Base-by-base conservation (phyloP, 169 alveolate species). In the Eimeria acervulina region DNA sequence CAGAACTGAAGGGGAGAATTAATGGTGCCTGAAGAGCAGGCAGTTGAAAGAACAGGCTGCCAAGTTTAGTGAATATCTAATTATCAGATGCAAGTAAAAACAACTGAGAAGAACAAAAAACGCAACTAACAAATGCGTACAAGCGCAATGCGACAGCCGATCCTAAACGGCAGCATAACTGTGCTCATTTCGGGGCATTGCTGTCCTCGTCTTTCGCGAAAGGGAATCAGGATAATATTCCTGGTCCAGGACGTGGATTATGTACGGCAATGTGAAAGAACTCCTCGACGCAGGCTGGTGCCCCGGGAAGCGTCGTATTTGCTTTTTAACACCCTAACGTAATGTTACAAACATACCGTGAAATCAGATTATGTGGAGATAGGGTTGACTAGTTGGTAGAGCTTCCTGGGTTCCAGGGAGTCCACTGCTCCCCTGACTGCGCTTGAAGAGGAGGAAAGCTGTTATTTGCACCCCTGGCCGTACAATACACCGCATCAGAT, bases 401-500 rank as follows among this genome's bases (percentile, higher is more conserved):
- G 99, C 98, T 95, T 97, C 97, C 96, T 94, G 97, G 97, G 90
- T 96, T 97, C 95, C 97, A 97, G 91, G 97, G 95, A 96, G 98
- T 97, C 97, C 94, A 98, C 97, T 95, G 84, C 68, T 84, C 94
- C 44, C 94, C 68, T 88, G 94, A 38, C 85, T 68, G 68, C 93
- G 36, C 84, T 88, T 88, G 98, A 98, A 98, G 97, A 97, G 96
- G 97, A 94, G 97, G 98, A 97, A 97, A 96, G 76, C 92, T 88
- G 91, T 95, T 61, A 85, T 96, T 97, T 97, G 85, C 98, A 97
- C 94, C 78, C 97, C 97, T 96, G 98, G 98, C 96, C 99, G 99
- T 98, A 98, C 99, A 99, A 97, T 97, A 96, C 97, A 98, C 99
- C 99, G 99, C 99, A 98, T 47, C 99, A 98, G 99, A 99, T 98